phyloP scores from a whole-genome alignment of 2,329 filamentous ascomycete genomes.

The Pseudogymnoascus sp. region DNA sequence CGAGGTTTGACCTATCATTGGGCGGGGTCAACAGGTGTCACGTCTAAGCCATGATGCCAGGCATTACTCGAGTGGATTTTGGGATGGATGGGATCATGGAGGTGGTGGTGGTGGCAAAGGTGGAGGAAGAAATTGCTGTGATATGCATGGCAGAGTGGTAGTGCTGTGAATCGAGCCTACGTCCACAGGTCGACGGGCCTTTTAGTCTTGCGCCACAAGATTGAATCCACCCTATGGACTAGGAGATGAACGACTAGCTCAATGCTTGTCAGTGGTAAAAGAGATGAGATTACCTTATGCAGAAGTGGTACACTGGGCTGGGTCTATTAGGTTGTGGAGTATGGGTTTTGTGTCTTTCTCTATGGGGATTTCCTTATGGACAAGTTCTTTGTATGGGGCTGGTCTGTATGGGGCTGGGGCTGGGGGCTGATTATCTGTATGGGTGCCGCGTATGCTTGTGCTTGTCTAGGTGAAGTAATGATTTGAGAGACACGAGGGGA shows the following conservation, averaged over 20 bases:
- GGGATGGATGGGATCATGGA: slow-evolving; percentile 8
- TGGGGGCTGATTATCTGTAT: no score
- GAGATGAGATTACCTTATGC: slow-evolving; percentile 8
- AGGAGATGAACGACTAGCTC: neutral
- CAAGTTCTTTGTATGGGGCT: no score
- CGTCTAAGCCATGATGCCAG: slow-evolving; percentile 8
- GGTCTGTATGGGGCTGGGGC: no score
- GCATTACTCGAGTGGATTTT: slow-evolving; percentile 7
- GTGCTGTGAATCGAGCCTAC: slow-evolving; percentile 2
- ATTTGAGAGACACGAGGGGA: neutral
- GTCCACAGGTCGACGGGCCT: neutral
- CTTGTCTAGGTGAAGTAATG: neutral
- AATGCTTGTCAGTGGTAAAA: slow-evolving; percentile 7
- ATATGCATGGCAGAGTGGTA: slow-evolving; percentile 7
- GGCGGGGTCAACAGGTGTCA: slow-evolving; percentile 6
- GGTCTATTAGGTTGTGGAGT: no score
- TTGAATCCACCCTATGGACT: neutral
- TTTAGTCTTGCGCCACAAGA: slow-evolving; percentile 8
- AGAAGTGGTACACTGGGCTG: neutral
- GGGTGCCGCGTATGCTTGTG: no score
- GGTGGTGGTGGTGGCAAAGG: slow-evolving; percentile 6
- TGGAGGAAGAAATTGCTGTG: slow-evolving; percentile 7
- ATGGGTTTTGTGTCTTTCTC: no score
- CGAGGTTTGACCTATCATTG: slow-evolving; percentile 1
- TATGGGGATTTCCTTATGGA: no score